Conservation (phyloP, 768 basidiomycete species). For the Pholiota conissans region DNA sequence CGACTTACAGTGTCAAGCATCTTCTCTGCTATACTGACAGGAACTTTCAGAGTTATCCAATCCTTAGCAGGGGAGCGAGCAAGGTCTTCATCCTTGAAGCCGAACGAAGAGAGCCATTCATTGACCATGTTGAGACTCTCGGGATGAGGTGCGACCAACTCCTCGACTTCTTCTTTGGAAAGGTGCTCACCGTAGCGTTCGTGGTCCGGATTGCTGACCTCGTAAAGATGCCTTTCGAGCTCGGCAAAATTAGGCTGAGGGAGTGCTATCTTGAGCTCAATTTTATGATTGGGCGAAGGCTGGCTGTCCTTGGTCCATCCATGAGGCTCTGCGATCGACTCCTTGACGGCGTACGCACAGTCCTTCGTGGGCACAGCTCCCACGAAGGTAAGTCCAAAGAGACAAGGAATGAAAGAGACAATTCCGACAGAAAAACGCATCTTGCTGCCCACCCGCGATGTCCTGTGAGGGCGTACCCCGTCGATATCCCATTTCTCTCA, state of each 20-base stretch:
- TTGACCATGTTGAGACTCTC: conserved; percentile 54
- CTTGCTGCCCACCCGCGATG: not conserved
- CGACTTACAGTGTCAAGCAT: conserved; percentile 67
- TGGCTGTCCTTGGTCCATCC: conserved; percentile 45
- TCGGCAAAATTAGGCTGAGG: conserved; percentile 49
- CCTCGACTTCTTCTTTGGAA: conserved; percentile 66
- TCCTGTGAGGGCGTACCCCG: not conserved
- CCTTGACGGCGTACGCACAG: conserved; percentile 39
- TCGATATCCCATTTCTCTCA: not conserved
- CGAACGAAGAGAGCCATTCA: conserved; percentile 61
- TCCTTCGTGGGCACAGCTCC: conserved; percentile 23
- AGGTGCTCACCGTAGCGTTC: conserved; percentile 55
- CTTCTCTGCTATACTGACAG: conserved; percentile 60
- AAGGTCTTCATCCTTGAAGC: conserved; percentile 46
- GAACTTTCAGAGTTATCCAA: conserved; percentile 63
- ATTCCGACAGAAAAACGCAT: not conserved
- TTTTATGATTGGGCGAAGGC: conserved; percentile 42
- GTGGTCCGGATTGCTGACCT: conserved; percentile 60
- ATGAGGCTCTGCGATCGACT: conserved; percentile 35
- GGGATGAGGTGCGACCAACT: conserved; percentile 55
- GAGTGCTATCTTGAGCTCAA: conserved; percentile 59
- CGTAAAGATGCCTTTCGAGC: conserved; percentile 52
- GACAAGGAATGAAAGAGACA: not conserved
- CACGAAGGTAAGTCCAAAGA: conserved; percentile 14
- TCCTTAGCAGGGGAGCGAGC: conserved; percentile 64